Base-by-base conservation (phyloP, 2,329 filamentous ascomycete species). In the Colletotrichum agaves region DNA sequence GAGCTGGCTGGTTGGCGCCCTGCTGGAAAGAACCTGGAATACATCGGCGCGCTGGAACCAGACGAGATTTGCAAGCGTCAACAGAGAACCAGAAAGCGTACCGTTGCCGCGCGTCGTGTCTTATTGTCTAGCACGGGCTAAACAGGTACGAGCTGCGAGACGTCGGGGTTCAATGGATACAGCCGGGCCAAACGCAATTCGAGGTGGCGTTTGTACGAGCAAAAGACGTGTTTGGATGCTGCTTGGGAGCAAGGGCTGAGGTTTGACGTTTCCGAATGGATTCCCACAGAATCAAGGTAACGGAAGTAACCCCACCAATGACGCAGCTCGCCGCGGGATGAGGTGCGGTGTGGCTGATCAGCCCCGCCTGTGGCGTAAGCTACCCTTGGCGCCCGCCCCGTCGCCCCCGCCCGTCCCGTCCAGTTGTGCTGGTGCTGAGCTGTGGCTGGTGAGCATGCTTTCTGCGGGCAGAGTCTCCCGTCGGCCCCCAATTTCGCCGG, bases 101-200 rank as follows among this genome's bases (percentile, higher is more conserved):
- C 52, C 37, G 31, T 5, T 47, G 67, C 67, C 67, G 63, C 67
- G 67, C 67, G 63, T 67, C 67, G 58, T 64, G 64, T 62, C 63
- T 69, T 63, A 37, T 27, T 10, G 60, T 33, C 47, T 63, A 35
- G 39, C 59, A 44, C 35, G 31, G 47, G 33, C 65, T 49, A 21
- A 31, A 31, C 21, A 37, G 21, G 44, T 46, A 39, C 21, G 27
- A 55, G 39, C 44, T 61, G 59, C 53, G 43, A 53, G 67, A 47
- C 58, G 62, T 60, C 23, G 50, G 33, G 21, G 43, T 19, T 13
- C 15, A 19, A 27, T 41, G 11, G 37, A 17, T 53, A 41, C 43
- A 46, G 35, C 44, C 12, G 44, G 52, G 58, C 49, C 44, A 58
- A 39, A 39, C 53, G 67, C 55, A 67, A 69, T 61, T 52, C 39